Evolutionary conservation across 2,329 filamentous ascomycete species (phyloP).

Genomic region (Ramichloridium luteum): DNA sequence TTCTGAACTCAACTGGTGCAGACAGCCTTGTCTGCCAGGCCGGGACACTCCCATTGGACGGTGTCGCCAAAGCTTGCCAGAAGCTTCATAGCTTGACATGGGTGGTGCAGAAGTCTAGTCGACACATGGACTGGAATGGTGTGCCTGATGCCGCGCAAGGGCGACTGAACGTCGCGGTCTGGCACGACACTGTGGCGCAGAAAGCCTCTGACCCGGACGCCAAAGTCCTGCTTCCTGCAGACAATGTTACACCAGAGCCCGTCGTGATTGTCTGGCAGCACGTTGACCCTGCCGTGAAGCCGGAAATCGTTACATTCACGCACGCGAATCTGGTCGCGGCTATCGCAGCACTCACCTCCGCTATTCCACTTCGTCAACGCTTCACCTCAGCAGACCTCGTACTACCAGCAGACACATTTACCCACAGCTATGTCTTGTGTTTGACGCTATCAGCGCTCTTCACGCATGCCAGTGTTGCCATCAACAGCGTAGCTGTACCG

Average conservation of each 20-base stretch:
- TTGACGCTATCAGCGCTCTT: constrained; percentile 74
- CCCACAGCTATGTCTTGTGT: constrained; percentile 64
- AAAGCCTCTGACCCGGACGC: constrained; percentile 36
- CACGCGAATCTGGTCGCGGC: constrained; percentile 81
- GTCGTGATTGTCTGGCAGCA: constrained; percentile 55
- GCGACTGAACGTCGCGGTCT: constrained; percentile 71
- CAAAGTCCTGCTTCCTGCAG: constrained; percentile 53
- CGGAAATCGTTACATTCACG: constrained; percentile 70
- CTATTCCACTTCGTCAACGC: constrained; percentile 63
- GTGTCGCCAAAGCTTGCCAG: constrained; percentile 55
- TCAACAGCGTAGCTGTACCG: constrained; percentile 75
- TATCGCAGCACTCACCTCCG: constrained; percentile 63
- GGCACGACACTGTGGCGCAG: constrained; percentile 78
- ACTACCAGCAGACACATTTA: constrained; percentile 70
- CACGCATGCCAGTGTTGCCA: constrained; percentile 69
- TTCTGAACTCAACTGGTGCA: constrained; percentile 60
- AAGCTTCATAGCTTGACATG: constrained; percentile 70
- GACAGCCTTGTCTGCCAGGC: constrained; percentile 77
- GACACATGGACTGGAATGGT: constrained; percentile 92
- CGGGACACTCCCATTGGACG: constrained; percentile 71
- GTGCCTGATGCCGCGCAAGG: constrained; percentile 65
- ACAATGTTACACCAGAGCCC: constrained; percentile 36
- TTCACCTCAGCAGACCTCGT: constrained; percentile 67
- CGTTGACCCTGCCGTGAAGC: constrained; percentile 35
- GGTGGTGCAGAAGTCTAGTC: constrained; percentile 83